Conservation (phyloP, 1,284 basidiomycete species). For the Tilletia walkeri region DNA sequence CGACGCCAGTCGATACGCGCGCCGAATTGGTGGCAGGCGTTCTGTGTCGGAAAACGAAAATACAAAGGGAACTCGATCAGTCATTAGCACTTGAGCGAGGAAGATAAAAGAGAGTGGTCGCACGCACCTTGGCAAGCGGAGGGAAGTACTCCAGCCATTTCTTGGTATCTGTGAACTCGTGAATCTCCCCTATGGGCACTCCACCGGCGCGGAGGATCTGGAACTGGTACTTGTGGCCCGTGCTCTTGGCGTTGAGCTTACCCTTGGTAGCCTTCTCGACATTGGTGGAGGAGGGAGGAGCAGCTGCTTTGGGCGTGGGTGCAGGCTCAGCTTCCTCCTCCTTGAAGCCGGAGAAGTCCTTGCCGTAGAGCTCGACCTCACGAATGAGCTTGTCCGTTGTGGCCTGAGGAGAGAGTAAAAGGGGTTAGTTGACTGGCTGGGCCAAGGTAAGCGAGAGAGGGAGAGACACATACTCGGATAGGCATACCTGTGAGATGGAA, state of each 20-base stretch:
- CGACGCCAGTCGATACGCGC: conserved; percentile 97
- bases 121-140: conserved; percentile 80
- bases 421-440: background rate
- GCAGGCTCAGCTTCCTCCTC: conserved; percentile 54
- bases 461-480: conserved; percentile 75
- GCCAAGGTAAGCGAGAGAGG: background rate
- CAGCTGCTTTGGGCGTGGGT: conserved; percentile 24
- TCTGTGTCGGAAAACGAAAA: background rate
- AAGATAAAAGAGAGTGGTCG: background rate
- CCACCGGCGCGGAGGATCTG: conserved; percentile 89
- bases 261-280: conserved; percentile 85
- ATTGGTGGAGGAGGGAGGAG: conserved; percentile 27
- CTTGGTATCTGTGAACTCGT: conserved; percentile 88
- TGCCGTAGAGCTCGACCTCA: conserved; percentile 93
- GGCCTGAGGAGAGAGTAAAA: conserved; percentile 58
- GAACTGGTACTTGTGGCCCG: conserved; percentile 94
- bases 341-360: conserved; percentile 76
- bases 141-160: conserved; percentile 96
- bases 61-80: background rate
- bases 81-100: background rate
- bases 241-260: conserved; percentile 88
- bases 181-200: conserved; percentile 83
- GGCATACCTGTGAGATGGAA: conserved; percentile 97
- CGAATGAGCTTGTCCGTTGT: conserved; percentile 95
- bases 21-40: conserved; percentile 62